Base-by-base conservation (phyloP, 2,329 filamentous ascomycete genomes). In the Mollisia scopiformis region DNA sequence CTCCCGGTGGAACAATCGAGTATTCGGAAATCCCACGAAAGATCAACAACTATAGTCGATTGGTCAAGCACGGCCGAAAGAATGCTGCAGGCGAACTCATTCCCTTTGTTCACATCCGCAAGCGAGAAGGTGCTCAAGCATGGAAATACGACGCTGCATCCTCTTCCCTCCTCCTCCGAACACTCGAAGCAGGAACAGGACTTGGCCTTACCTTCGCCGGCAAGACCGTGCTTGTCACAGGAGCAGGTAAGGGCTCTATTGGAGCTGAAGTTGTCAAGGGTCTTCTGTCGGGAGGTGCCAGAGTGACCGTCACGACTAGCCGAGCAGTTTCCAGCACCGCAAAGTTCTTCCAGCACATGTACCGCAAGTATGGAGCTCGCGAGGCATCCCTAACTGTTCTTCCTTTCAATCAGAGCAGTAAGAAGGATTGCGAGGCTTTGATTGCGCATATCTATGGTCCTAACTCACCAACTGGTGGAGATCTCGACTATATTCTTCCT, bases 341-440 rank as follows among this genome's bases (percentile, higher is more conserved):
- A 6, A 93, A 97, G 79, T 97, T 97, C 81, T 98, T 97, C 80
- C 94, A 98, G 79, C 87, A 91, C 62, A 97, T 98, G 89, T 98
- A 98, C 77, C 89, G 92, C 62, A 89, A 92, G 64, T 96, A 90
- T 72, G 94, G 94, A 72, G 91, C 92, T 63, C 90, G 91, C 66
- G 94, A 93, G 64, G 97, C 94, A 56, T 91, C 97, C 78, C 88
- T 98, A 55, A 91, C 97, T 30, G 93, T 98, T 53, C 93, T 97
- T 58, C 94, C 94, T 51, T 98, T 98, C 86, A 98, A 98, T 78
- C 93, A 97, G 77, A 94, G 93, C 64, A 97, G 93, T 80, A 93
- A 96, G 80, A 93, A 97, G 76, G 94, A 98, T 74, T 90, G 96
- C 27, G 92, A 97, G 75, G 91, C 91, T 39, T 84, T 98, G 2